Conservation (phyloP, 495 filamentous ascomycete species). For the Sabuloglossum arenarium region DNA sequence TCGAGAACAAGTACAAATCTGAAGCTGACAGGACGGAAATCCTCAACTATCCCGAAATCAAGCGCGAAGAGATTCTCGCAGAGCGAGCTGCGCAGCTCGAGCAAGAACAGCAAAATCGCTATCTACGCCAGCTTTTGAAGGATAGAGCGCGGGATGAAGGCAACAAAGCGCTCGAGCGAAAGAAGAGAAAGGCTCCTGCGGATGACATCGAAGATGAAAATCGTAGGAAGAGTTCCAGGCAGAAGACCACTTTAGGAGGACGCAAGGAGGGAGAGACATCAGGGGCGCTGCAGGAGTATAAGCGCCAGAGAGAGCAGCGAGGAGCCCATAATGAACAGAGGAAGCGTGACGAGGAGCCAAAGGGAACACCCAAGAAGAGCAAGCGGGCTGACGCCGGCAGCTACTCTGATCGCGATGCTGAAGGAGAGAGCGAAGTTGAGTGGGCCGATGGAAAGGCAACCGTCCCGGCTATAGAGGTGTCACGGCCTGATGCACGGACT, state of each 20-base stretch:
- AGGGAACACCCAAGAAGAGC: conserved; percentile 15
- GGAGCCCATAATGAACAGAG: conserved; percentile 47
- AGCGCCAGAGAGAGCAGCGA: conserved; percentile 68
- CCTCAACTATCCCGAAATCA: conserved; percentile 69
- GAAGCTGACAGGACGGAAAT: conserved; percentile 63
- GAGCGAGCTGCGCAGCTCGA: conserved; percentile 69
- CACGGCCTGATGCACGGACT: conserved; percentile 24
- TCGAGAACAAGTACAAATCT: conserved; percentile 73
- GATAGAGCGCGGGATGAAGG: conserved; percentile 41
- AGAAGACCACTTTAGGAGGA: conserved; percentile 57
- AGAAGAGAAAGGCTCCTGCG: conserved; percentile 65
- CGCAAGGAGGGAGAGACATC: conserved; percentile 62
- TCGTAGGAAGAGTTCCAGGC: conserved; percentile 59
- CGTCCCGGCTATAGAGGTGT: conserved; percentile 18
- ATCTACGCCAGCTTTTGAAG: conserved; percentile 62
- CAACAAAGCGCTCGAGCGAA: conserved; percentile 30
- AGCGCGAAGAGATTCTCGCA: conserved; percentile 75
- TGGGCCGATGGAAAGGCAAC: conserved; percentile 30
- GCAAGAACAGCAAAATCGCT: conserved; percentile 57
- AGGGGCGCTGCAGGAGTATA: conserved; percentile 60
- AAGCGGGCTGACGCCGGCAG: conserved; percentile 18
- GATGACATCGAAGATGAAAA: conserved; percentile 49
- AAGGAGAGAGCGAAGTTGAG: conserved; percentile 63
- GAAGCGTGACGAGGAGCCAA: conserved; percentile 43
- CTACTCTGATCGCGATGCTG: conserved; percentile 41